phyloP scores from a whole-genome alignment of 2,329 filamentous ascomycete genomes.

The Fusarium clavum region DNA sequence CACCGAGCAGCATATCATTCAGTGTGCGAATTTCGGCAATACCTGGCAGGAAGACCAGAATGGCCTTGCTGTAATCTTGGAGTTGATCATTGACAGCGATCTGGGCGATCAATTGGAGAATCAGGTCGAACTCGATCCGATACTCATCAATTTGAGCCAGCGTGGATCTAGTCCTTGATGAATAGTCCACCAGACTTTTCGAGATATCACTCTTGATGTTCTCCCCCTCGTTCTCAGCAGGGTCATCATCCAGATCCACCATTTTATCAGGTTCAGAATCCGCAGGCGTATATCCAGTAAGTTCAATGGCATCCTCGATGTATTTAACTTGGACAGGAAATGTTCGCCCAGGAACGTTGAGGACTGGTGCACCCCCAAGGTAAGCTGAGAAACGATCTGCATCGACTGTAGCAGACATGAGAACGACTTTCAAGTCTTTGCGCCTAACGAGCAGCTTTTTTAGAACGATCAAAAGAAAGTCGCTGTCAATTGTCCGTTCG shows the following conservation, averaged over 20 bases:
- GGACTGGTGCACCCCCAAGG: constrained; percentile 83
- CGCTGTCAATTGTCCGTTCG: constrained; percentile 94
- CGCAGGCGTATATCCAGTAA: constrained; percentile 77
- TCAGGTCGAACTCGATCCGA: constrained; percentile 87
- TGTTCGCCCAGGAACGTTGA: constrained; percentile 92
- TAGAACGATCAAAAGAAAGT: constrained; percentile 93
- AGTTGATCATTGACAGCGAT: constrained; percentile 78
- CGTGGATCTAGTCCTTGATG: constrained; percentile 77
- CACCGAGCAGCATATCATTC: constrained; percentile 84
- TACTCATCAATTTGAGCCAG: constrained; percentile 88
- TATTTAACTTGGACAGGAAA: constrained; percentile 91
- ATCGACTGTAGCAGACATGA: constrained; percentile 98
- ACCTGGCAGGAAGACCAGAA: constrained; percentile 94
- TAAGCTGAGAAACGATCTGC: constrained; percentile 92
- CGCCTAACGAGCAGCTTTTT: constrained; percentile 82
- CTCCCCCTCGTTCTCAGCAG: constrained; percentile 62
- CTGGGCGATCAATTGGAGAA: constrained; percentile 80
- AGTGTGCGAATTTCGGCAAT: constrained; percentile 91
- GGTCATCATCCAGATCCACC: constrained; percentile 73
- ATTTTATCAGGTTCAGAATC: constrained; percentile 61
- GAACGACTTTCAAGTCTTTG: constrained; percentile 87
- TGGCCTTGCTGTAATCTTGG: constrained; percentile 82
- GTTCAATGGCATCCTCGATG: constrained; percentile 91
- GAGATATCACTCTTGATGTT: constrained; percentile 67
- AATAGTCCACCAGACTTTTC: constrained; percentile 78